phyloP scores from a whole-genome alignment of 495 filamentous ascomycete species.

The Xylaria cubensis region DNA sequence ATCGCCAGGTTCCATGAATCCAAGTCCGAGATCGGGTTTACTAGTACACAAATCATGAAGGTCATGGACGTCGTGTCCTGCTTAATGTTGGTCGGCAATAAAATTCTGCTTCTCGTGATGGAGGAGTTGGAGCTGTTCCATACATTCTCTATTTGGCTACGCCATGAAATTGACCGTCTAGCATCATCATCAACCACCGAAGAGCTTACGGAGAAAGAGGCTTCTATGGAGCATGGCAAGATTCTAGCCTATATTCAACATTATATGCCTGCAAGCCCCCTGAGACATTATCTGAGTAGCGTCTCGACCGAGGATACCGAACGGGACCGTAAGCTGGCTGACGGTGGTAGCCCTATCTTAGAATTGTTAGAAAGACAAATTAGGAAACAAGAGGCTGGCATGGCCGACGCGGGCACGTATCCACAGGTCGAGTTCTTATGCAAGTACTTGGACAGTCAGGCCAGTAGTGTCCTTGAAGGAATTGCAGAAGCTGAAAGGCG shows the following conservation, averaged over 20 bases:
- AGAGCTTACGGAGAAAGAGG: conserved; percentile 62
- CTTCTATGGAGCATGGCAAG: conserved; percentile 59
- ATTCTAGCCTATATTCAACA: conserved; percentile 60
- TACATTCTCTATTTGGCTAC: conserved; percentile 84
- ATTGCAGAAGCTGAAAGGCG: conserved; percentile 63
- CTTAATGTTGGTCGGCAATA: conserved; percentile 75
- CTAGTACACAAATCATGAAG: conserved; percentile 55
- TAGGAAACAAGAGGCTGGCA: conserved; percentile 47
- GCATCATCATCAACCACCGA: conserved; percentile 54
- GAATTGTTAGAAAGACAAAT: conserved; percentile 56
- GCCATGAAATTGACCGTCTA: conserved; percentile 77
- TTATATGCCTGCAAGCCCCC: conserved; percentile 54
- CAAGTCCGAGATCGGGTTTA: conserved; percentile 70
- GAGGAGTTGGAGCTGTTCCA: conserved; percentile 80
- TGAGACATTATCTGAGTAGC: conserved; percentile 50
- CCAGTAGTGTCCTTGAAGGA: conserved; percentile 52
- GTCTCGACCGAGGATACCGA: conserved; percentile 39
- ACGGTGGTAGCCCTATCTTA: conserved; percentile 46
- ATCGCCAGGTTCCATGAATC: conserved; percentile 79
- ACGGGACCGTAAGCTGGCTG: conserved; percentile 42
- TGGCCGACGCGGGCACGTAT: conserved; percentile 47
- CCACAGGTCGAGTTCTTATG: conserved; percentile 54
- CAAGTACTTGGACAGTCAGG: conserved; percentile 48
- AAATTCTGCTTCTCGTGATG: conserved; percentile 71
- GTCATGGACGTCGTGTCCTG: conserved; percentile 75